phyloP scores from a whole-genome alignment of 2,329 filamentous ascomycete species.

The Penicillium sp. region DNA sequence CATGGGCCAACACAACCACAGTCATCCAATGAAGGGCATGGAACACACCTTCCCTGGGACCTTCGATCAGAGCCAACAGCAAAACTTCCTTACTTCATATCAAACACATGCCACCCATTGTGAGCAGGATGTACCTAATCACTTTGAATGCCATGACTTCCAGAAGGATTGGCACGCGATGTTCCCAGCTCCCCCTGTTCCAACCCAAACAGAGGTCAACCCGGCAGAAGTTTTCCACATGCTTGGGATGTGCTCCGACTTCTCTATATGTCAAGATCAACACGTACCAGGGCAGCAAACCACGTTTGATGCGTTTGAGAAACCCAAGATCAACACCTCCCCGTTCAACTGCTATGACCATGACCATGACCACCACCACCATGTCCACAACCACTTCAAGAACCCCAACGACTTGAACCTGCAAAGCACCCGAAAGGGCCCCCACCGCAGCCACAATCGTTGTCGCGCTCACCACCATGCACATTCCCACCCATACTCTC shows the following conservation, averaged over 20 bases:
- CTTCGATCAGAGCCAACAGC: constrained; percentile 21
- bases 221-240: constrained; percentile 40
- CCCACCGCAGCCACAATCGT: constrained; percentile 37
- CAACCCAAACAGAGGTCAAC: constrained; percentile 34
- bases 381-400: constrained; percentile 31
- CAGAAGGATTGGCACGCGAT: constrained; percentile 31
- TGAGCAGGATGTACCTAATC: constrained; percentile 26
- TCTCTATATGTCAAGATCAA: constrained; percentile 29
- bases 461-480: constrained; percentile 35
- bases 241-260: constrained; percentile 37
- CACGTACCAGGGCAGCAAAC: constrained; percentile 25
- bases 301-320: constrained; percentile 17
- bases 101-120: constrained; percentile 26
- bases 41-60: constrained; percentile 19
- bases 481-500: constrained; percentile 37
- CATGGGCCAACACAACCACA: constrained; percentile 17
- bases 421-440: constrained; percentile 25
- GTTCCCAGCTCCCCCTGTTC: constrained; percentile 24
- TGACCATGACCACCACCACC: constrained; percentile 26
- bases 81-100: constrained; percentile 27
- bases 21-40: constrained; percentile 23
- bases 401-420: constrained; percentile 27
- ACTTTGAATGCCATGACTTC: constrained; percentile 33
- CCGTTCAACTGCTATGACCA: constrained; percentile 35
- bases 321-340: constrained; percentile 25